phyloP scores from a whole-genome alignment of 495 filamentous ascomycete genomes.

The Neurospora sp. region DNA sequence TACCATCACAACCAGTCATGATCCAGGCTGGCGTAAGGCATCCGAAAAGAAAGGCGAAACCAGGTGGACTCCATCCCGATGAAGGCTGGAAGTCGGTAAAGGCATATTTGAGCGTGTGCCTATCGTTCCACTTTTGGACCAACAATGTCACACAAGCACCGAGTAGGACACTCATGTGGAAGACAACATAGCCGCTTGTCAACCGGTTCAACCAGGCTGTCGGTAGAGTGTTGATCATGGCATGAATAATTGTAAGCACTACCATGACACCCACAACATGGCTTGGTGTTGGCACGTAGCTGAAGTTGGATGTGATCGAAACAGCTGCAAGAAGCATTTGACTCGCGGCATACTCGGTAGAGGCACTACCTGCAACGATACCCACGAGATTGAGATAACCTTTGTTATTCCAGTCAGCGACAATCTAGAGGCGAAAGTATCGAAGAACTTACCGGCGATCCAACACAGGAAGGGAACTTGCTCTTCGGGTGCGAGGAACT shows the following conservation, averaged over 20 bases:
- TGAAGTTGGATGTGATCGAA: slow-evolving; percentile 48
- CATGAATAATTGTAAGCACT: slow-evolving; percentile 43
- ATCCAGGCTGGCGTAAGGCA: slow-evolving; percentile 62
- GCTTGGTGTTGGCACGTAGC: slow-evolving; percentile 41
- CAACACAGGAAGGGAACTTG: slow-evolving; percentile 39
- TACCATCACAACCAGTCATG: slow-evolving; percentile 32
- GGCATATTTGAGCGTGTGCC: slow-evolving; percentile 49
- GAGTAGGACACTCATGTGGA: slow-evolving; percentile 50
- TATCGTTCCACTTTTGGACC: slow-evolving; percentile 42
- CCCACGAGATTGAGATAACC: slow-evolving; percentile 63
- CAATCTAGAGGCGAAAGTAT: not conserved
- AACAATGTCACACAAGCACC: slow-evolving; percentile 50
- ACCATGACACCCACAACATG: slow-evolving; percentile 54
- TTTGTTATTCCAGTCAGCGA: not conserved
- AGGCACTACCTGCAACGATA: slow-evolving; percentile 54
- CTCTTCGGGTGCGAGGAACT: slow-evolving; percentile 29
- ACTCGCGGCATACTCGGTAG: slow-evolving; percentile 55
- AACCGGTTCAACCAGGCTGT: slow-evolving; percentile 56
- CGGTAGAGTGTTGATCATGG: slow-evolving; percentile 48
- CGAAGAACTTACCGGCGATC: slow-evolving; percentile 24
- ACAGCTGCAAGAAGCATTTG: slow-evolving; percentile 60
- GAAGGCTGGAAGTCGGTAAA: slow-evolving; percentile 51
- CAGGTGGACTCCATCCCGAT: slow-evolving; percentile 53
- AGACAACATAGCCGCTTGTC: slow-evolving; percentile 54
- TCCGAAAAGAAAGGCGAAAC: slow-evolving; percentile 61